Evolutionary conservation across 2,329 filamentous ascomycete genomes (phyloP), one percentile per base, ranked within the genome.

Genomic region (Leptographium lundbergii): DNA sequence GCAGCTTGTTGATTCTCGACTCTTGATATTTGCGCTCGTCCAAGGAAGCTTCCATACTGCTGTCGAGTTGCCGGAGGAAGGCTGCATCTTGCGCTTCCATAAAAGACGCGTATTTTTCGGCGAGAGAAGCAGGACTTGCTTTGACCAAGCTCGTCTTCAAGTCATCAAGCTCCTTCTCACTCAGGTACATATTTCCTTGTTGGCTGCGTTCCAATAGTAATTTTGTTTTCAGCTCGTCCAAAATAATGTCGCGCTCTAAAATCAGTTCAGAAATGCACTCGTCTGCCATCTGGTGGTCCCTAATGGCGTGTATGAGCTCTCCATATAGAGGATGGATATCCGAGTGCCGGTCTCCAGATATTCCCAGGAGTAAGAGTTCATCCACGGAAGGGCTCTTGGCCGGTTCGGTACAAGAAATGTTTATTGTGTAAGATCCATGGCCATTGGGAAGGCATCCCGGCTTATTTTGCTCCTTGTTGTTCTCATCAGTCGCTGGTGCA

Each of bases 261-360:
- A 70, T 59, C 4, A 81, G 69, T 48, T 81, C 76, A 6, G 71
- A 68, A 39, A 73, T 67, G n/a, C 76, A 72, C 60, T 82, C 78
- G 55, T 70, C 72, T 17, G 75, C 75, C 34, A 77, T 70, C 52
- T 75, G 71, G n/a, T 77, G 67, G 22, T 80, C 74, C 1, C 71
- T 73, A 11, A 77, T 71, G 1, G 72, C 70, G 14, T 72, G 70
- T 19, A 75, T 70, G 6, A 81, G 69, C 22, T 73, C 67, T 13
- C 69, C 63, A 62, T 79, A 81, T 3, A 77, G 67, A 2, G 78
- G 78, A 61, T 81, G 77, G 1, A 74, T 65, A 47, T 75, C 74
- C 1, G 63, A 61, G 1, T 63, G 54, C 2, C 62, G 64, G 1
- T 67, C 64, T 0, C 60, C 63, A 1, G 65, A 65, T 45, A 71